phyloP scores from a whole-genome alignment of 129 eudicot genomes.

The Escallonia rubra region DNA sequence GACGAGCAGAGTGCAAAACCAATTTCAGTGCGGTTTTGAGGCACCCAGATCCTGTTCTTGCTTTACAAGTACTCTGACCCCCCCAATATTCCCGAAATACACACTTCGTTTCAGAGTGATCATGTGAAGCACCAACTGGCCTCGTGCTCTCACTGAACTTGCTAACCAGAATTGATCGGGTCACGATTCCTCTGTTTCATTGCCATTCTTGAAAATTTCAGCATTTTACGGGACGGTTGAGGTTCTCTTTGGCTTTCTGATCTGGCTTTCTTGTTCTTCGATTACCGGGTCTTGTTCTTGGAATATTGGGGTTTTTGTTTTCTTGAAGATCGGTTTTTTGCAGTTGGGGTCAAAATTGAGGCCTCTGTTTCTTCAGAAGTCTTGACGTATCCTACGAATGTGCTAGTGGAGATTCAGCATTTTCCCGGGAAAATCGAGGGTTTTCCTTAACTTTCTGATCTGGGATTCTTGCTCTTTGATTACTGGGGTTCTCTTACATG shows the following conservation, averaged over 20 bases:
- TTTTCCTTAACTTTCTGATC: constrained; percentile 6
- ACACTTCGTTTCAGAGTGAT: background rate
- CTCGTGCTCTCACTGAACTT: background rate
- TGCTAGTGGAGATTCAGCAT: constrained; percentile 1
- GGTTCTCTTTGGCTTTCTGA: constrained; percentile 3
- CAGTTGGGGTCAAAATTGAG: too few species aligned
- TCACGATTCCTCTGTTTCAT: constrained; percentile 10
- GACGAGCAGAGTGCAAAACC: background rate
- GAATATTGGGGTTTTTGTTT: too few species aligned
- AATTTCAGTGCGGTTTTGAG: constrained; percentile 7
- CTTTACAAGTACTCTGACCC: constrained; percentile 7
- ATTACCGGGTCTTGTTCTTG: too few species aligned
- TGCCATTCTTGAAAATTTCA: constrained; percentile 6
- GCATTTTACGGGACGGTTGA: too few species aligned
- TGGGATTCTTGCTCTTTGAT: constrained; percentile 26
- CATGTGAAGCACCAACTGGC: background rate
- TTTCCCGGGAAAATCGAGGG: constrained; percentile 11
- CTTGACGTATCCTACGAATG: constrained; percentile 9
- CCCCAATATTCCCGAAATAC: background rate
- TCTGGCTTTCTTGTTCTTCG: constrained; percentile 10
- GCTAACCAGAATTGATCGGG: background rate
- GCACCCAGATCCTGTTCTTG: constrained; percentile 30
- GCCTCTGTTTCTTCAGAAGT: constrained; percentile 14
- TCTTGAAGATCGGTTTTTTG: too few species aligned
- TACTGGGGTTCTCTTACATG: background rate